Evolutionary conservation across 192 early-diverging fungal genomes (phyloP).

Genomic region (Gamsiella multidivaricata): DNA sequence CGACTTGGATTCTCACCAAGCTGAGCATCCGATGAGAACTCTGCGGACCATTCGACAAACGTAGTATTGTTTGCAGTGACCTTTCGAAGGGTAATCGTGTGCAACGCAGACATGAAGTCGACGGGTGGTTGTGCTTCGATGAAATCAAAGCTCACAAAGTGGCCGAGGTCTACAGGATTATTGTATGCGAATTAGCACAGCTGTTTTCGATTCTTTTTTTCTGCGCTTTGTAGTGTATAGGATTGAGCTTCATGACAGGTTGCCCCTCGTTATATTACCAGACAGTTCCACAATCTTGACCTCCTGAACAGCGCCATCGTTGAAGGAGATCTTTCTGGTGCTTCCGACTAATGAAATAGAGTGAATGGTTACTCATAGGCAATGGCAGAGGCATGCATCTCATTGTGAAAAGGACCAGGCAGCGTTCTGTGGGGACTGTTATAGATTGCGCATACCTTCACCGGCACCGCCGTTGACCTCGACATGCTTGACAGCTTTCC

Average conservation of each 20-base stretch:
- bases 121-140: slow-evolving; percentile 65
- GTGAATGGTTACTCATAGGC: not conserved
- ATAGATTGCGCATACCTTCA: slow-evolving; percentile 7
- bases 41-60: slow-evolving; percentile 71
- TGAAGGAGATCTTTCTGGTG: slow-evolving; percentile 61
- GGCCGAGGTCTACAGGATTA: slow-evolving; percentile 44
- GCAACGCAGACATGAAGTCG: slow-evolving; percentile 62
- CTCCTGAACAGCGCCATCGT: slow-evolving; percentile 67
- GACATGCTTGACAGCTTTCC: slow-evolving; percentile 38
- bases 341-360: slow-evolving; percentile 56
- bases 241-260: too few relatives aligned
- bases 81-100: slow-evolving; percentile 59
- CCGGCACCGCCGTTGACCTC: slow-evolving; percentile 12
- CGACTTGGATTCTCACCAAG: slow-evolving; percentile 21
- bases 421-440: not conserved
- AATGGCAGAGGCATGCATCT: not conserved
- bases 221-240: not conserved
- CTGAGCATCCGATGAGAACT: slow-evolving; percentile 63
- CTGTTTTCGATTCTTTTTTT: not conserved
- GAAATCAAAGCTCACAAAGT: slow-evolving; percentile 67
- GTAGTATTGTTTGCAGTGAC: slow-evolving; percentile 64
- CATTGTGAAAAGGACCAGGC: not conserved
- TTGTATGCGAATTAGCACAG: too few relatives aligned
- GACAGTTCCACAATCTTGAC: slow-evolving; percentile 66
- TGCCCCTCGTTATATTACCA: slow-evolving; percentile 21